Evolutionary conservation across 345 rosid species (phyloP).

Genomic region (Salix dunnii): DNA sequence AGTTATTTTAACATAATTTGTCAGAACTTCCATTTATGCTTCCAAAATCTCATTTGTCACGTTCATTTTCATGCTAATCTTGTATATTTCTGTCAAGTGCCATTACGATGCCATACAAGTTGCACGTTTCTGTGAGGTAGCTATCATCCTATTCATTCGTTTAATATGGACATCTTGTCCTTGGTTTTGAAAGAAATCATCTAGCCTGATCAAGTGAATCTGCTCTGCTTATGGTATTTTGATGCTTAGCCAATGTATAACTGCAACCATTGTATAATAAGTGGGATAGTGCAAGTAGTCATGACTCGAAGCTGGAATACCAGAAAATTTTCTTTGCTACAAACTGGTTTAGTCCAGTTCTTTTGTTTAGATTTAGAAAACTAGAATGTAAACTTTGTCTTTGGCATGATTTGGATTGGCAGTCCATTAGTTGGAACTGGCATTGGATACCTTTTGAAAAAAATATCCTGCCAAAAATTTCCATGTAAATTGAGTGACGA

Average conservation of each 20-base stretch:
- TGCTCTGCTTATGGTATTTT: too few species aligned
- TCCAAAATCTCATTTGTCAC: background rate
- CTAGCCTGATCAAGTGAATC: background rate
- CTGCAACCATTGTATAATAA: too few species aligned
- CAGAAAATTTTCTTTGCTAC: background rate
- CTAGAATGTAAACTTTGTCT: background rate
- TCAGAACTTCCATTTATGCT: background rate
- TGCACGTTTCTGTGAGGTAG: background rate
- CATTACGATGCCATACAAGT: background rate
- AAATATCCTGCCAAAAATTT: constrained; percentile 37
- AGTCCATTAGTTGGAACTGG: constrained; percentile 45
- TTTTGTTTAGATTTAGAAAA: background rate
- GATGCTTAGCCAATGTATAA: too few species aligned
- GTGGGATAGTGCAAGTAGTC: too few species aligned
- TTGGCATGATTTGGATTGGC: constrained; percentile 33
- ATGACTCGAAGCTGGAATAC: too few species aligned
- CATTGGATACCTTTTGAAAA: constrained; percentile 43
- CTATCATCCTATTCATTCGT: too few species aligned
- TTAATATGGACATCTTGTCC: background rate
- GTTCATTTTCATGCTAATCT: background rate
- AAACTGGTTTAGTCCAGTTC: background rate
- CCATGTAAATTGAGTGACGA: constrained; percentile 49
- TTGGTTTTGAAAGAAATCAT: background rate
- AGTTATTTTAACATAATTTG: background rate
- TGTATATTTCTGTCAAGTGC: background rate